Conservation (phyloP, 228 moss, liverwort and hornwort species). For the Sphagnum fallax region DNA sequence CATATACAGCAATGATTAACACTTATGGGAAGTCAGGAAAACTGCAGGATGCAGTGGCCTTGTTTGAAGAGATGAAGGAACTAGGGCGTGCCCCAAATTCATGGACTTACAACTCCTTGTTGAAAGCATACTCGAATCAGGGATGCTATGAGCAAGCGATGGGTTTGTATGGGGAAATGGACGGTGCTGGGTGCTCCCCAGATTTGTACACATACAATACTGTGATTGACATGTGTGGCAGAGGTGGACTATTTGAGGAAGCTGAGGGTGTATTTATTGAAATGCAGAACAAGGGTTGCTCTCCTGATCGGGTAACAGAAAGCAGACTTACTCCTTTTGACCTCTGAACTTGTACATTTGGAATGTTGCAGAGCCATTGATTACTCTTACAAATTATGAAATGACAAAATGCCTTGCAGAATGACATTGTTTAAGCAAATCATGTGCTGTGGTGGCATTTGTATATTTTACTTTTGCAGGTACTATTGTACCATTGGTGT, state of each 20-base stretch:
- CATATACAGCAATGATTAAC: slow-evolving; percentile 84
- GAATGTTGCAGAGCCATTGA: too few relatives aligned
- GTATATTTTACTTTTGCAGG: too few relatives aligned
- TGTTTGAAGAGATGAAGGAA: slow-evolving; percentile 92
- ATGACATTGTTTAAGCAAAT: too few relatives aligned
- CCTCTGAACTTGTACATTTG: background rate
- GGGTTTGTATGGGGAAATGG: slow-evolving; percentile 82
- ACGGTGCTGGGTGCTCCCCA: slow-evolving; percentile 68
- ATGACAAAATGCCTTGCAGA: too few relatives aligned
- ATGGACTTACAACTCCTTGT: slow-evolving; percentile 90
- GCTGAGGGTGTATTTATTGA: slow-evolving; percentile 75
- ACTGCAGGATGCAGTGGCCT: slow-evolving; percentile 64
- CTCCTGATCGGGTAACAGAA: slow-evolving; percentile 71
- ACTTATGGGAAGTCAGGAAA: slow-evolving; percentile 75
- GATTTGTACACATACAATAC: slow-evolving; percentile 95
- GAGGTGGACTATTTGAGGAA: slow-evolving; percentile 64
- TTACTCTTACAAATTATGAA: too few relatives aligned
- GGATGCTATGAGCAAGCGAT: slow-evolving; percentile 70
- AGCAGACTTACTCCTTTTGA: background rate
- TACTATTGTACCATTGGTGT: too few relatives aligned
- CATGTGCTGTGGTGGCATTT: too few relatives aligned
- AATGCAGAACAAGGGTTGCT: slow-evolving; percentile 76
- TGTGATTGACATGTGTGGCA: slow-evolving; percentile 77
- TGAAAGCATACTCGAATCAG: slow-evolving; percentile 86
- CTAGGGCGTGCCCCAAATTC: slow-evolving; percentile 80